phyloP scores from a whole-genome alignment of 768 basidiomycete species.

The Hebeloma cylindrosporum region DNA sequence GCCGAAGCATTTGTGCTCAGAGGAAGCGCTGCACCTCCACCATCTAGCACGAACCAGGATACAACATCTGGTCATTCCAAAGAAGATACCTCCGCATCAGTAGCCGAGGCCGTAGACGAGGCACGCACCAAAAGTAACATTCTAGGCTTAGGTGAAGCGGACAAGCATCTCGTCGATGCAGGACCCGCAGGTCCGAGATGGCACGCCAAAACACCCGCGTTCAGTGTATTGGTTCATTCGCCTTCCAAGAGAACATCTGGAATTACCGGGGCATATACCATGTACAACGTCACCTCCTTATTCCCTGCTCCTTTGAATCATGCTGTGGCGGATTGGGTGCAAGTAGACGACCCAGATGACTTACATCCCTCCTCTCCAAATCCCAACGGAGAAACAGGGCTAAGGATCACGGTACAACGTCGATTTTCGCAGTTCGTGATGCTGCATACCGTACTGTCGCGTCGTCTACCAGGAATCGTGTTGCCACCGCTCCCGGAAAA shows the following conservation, averaged over 20 bases:
- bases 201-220: constrained; percentile 71
- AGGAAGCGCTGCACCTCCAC: constrained; percentile 41
- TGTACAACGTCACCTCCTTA: constrained; percentile 76
- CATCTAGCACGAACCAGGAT: background rate
- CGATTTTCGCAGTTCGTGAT: constrained; percentile 86
- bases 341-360: constrained; percentile 26
- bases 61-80: constrained; percentile 23
- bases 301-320: constrained; percentile 39
- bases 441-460: constrained; percentile 67
- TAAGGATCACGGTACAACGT: constrained; percentile 71
- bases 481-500: constrained; percentile 85
- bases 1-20: constrained; percentile 83
- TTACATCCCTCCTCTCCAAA: constrained; percentile 23
- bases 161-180: constrained; percentile 68
- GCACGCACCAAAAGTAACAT: constrained; percentile 36
- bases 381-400: constrained; percentile 33
- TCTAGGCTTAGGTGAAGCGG: constrained; percentile 54
- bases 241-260: constrained; percentile 72
- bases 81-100: constrained; percentile 33
- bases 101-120: constrained; percentile 41
- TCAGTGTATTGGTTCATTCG: constrained; percentile 75
- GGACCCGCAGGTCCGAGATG: constrained; percentile 71
- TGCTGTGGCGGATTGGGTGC: constrained; percentile 24
- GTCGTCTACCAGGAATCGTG: constrained; percentile 71
- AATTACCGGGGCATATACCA: constrained; percentile 69